Conservation (phyloP, 139 green algal species). For the Chlorella sp. region DNA sequence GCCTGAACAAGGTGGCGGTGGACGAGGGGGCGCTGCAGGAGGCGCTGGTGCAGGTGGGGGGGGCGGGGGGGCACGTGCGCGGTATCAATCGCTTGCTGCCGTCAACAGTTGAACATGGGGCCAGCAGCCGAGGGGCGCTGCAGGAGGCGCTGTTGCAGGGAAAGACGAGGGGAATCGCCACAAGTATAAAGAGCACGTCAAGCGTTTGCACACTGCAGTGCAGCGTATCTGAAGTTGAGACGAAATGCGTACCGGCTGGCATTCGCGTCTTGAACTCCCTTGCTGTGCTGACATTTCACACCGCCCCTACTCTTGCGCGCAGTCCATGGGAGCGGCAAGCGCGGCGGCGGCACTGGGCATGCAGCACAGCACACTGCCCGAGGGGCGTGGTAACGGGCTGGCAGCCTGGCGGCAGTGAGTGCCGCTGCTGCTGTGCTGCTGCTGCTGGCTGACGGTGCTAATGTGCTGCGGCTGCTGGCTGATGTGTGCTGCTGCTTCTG, state of each 20-base stretch:
- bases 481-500: background rate
- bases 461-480: background rate
- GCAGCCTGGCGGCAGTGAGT: constrained; percentile 6
- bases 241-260: too few species aligned
- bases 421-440: background rate
- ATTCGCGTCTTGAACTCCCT: too few species aligned
- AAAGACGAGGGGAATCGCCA: too few species aligned
- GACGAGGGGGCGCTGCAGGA: constrained; percentile 32
- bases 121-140: too few species aligned
- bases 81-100: background rate
- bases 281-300: too few species aligned
- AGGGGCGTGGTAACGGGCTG: constrained; percentile 22
- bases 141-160: too few species aligned
- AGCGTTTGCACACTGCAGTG: too few species aligned
- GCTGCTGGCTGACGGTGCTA: background rate
- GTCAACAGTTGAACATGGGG: too few species aligned
- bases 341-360: constrained; percentile 15
- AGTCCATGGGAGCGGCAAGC: constrained; percentile 15
- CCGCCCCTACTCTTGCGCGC: background rate
- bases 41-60: constrained; percentile 8
- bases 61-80: background rate
- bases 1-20: background rate
- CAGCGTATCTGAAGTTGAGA: too few species aligned
- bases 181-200: too few species aligned
- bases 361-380: constrained; percentile 24